These are phyloP conservation scores for Amanita polypyramis DNA, from an alignment of 768 basidiomycete species.

Conservation along the genomic window DNA sequence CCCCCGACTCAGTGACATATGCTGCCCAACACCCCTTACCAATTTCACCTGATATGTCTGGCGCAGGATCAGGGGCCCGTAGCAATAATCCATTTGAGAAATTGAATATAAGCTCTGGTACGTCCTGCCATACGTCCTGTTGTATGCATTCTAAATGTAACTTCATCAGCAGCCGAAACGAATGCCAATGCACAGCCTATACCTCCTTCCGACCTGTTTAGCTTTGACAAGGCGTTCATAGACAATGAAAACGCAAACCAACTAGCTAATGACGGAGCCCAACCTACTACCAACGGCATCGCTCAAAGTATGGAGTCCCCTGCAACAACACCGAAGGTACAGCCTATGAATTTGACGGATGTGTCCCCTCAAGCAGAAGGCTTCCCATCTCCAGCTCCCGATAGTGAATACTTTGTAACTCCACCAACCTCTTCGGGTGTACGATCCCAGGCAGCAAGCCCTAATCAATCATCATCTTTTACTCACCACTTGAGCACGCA, in stretches of 20 bases:
- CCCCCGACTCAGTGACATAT: conserved; percentile 40
- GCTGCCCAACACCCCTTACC: conserved; percentile 72
- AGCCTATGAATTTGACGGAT: conserved; percentile 10
- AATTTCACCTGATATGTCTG: conserved; percentile 50
- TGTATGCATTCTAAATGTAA: conserved; percentile 46
- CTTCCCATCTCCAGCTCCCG: conserved; percentile 21
- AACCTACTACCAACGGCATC: conserved; percentile 2
- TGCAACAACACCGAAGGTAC: conserved; percentile 8
- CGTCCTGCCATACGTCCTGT: conserved; percentile 35
- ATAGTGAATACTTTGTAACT: conserved; percentile 50
- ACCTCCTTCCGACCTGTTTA: conserved; percentile 28
- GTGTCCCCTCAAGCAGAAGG: conserved; percentile 4
- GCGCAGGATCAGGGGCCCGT: conserved; percentile 32
- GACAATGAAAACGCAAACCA: conserved; percentile 4
- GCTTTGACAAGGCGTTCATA: conserved; percentile 29
- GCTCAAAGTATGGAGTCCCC: background rate
- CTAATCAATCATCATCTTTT: background rate
- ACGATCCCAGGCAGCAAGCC: background rate
- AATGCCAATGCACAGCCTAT: conserved; percentile 16
- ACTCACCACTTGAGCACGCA: background rate
- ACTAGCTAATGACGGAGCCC: conserved; percentile 13
- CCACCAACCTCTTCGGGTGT: conserved; percentile 26
- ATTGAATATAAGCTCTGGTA: conserved; percentile 37
- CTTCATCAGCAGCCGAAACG: conserved; percentile 19
- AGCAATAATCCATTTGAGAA: conserved; percentile 92